Evolutionary conservation across 2,329 filamentous ascomycete species (phyloP).

Genomic region (Lanzia echinophila): DNA sequence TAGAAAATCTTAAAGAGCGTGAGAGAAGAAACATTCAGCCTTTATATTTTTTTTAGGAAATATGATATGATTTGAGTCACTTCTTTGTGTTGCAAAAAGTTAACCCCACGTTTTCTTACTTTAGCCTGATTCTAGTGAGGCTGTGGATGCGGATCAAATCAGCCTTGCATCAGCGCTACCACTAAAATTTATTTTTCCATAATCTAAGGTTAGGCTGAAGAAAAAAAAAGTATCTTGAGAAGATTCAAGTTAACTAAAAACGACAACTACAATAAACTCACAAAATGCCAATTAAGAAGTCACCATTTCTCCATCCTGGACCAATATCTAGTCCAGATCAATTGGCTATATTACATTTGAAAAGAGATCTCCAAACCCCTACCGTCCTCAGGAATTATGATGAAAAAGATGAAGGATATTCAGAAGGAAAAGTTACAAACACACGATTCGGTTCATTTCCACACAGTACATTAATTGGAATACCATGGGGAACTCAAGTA

Average conservation of each 20-base stretch:
- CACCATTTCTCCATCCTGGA: conserved; percentile 74
- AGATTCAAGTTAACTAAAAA: too few relatives aligned
- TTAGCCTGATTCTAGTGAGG: background rate
- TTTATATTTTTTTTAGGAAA: conserved; percentile 1
- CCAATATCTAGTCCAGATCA: conserved; percentile 53
- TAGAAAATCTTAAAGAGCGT: conserved; percentile 4
- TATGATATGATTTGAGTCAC: conserved; percentile 8
- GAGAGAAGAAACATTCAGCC: conserved; percentile 14
- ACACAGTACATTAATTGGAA: conserved; percentile 66
- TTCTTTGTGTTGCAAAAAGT: conserved; percentile 1
- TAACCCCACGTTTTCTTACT: background rate
- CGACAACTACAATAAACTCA: background rate
- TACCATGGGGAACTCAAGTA: conserved; percentile 89
- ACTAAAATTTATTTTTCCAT: conserved; percentile 5
- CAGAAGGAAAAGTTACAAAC: conserved; percentile 74
- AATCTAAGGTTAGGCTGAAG: background rate
- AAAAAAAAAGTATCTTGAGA: background rate
- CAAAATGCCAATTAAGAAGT: conserved; percentile 35
- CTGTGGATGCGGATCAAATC: background rate
- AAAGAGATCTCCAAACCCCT: conserved; percentile 77
- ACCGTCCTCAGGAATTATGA: conserved; percentile 59
- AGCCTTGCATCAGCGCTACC: background rate
- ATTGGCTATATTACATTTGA: conserved; percentile 81
- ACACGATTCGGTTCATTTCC: conserved; percentile 91
- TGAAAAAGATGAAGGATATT: conserved; percentile 62